phyloP scores from a whole-genome alignment of 2,329 filamentous ascomycete species.

The Fusarium citri region DNA sequence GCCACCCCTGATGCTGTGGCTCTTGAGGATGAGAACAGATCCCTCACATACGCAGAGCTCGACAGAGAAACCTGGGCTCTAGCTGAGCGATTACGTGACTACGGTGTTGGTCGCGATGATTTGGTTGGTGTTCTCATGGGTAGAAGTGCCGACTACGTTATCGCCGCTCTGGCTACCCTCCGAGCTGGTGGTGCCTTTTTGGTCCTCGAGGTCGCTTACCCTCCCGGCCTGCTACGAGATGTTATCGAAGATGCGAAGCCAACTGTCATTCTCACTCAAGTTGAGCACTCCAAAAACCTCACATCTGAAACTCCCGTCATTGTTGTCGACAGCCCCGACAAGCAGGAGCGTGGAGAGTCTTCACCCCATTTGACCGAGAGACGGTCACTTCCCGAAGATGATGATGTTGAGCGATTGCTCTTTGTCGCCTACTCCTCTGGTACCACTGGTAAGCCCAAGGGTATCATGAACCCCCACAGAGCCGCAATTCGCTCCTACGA shows the following conservation, averaged over 20 bases:
- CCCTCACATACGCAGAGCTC: conserved; percentile 79
- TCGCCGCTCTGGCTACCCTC: conserved; percentile 81
- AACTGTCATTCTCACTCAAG: conserved; percentile 75
- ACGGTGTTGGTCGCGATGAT: conserved; percentile 78
- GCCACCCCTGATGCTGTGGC: conserved; percentile 76
- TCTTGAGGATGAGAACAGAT: conserved; percentile 75
- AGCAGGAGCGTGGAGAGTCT: conserved; percentile 42
- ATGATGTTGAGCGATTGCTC: conserved; percentile 78
- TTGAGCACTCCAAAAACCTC: conserved; percentile 73
- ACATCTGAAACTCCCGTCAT: conserved; percentile 72
- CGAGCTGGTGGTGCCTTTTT: conserved; percentile 84
- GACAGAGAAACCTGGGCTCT: conserved; percentile 75
- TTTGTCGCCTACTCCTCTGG: conserved; percentile 87
- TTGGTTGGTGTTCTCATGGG: conserved; percentile 81
- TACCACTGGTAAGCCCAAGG: conserved; percentile 83
- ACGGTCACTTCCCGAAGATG: conserved; percentile 67
- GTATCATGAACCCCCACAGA: conserved; percentile 82
- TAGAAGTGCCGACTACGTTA: conserved; percentile 81
- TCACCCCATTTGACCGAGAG: conserved; percentile 54
- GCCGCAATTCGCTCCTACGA: conserved; percentile 81
- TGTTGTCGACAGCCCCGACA: conserved; percentile 65
- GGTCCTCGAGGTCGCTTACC: conserved; percentile 83
- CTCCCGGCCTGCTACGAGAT: conserved; percentile 77
- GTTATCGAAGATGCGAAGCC: conserved; percentile 82
- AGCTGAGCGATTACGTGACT: conserved; percentile 70